Evolutionary conservation across 495 filamentous ascomycete species (phyloP).

Genomic region (Penicillium verhagenii): DNA sequence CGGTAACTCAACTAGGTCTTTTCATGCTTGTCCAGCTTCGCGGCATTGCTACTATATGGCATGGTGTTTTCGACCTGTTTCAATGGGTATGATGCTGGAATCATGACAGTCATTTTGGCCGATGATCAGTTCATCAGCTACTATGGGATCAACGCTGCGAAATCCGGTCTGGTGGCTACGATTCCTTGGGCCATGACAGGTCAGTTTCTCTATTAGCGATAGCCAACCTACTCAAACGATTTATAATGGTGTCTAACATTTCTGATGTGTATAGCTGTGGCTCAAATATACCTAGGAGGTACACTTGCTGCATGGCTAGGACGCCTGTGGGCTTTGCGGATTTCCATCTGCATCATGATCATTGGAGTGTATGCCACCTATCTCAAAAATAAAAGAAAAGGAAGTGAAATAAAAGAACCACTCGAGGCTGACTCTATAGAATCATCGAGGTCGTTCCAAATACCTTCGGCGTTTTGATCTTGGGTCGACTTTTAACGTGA

Average conservation of each 20-base stretch:
- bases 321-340: conserved; percentile 33
- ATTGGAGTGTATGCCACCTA: conserved; percentile 23
- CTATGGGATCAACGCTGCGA: conserved; percentile 28
- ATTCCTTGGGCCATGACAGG: conserved; percentile 41
- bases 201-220: no score
- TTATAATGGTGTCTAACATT: no score
- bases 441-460: conserved; percentile 38
- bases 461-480: conserved; percentile 32
- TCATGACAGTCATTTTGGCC: conserved; percentile 40
- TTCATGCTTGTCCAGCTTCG: conserved; percentile 18
- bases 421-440: conserved; percentile 8
- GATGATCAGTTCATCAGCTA: conserved; percentile 38
- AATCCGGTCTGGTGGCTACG: conserved; percentile 33
- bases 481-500: conserved; percentile 35
- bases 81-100: conserved; percentile 41
- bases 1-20: no score
- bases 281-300: conserved; percentile 33
- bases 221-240: no score
- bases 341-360: conserved; percentile 34
- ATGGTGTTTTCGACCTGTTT: conserved; percentile 39
- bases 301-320: conserved; percentile 30
- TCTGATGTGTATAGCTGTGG: conserved; percentile 15
- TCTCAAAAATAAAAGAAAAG: not conserved
- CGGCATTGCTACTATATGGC: conserved; percentile 31
- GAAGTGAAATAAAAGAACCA: not conserved